Conservation (phyloP, 495 filamentous ascomycete genomes). For the Aspergillus coremiiformis region DNA sequence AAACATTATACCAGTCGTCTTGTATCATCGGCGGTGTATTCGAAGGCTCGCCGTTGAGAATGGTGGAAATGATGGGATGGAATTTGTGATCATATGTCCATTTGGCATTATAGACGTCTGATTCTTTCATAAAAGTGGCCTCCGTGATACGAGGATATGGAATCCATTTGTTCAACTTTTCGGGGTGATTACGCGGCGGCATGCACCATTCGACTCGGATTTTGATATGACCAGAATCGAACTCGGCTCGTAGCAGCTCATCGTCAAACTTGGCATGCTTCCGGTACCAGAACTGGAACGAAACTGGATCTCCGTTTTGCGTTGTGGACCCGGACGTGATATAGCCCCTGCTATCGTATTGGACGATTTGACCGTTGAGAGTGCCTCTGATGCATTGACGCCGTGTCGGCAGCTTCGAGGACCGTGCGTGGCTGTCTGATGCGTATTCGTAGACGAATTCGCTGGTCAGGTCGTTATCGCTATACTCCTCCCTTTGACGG, state of each 20-base stretch:
- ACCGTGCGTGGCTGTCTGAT: not conserved
- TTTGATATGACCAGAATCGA: conserved; percentile 44
- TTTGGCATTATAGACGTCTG: conserved; percentile 42
- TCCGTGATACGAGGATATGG: conserved; percentile 50
- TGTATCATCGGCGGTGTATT: conserved; percentile 50
- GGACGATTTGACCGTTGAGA: conserved; percentile 36
- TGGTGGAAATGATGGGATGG: conserved; percentile 50
- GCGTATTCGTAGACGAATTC: conserved; percentile 47
- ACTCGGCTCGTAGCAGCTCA: conserved; percentile 51
- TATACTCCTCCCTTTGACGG: conserved; percentile 37
- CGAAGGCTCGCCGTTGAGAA: conserved; percentile 44
- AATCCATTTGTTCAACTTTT: conserved; percentile 51
- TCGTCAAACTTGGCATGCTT: conserved; percentile 48
- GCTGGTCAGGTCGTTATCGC: conserved; percentile 32
- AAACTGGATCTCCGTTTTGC: conserved; percentile 43
- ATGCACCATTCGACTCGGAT: conserved; percentile 50
- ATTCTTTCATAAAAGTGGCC: conserved; percentile 46
- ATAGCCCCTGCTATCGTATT: conserved; percentile 47
- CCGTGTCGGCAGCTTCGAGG: conserved; percentile 34
- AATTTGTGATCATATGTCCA: conserved; percentile 58
- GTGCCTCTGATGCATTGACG: conserved; percentile 40
- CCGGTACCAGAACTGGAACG: conserved; percentile 49
- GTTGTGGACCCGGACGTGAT: conserved; percentile 46
- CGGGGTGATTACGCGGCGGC: conserved; percentile 41
- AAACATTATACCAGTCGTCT: conserved; percentile 46